A percentile compares a stretch with the other conserved stretches of the same genome.
phyloP scores from a whole-genome alignment of 1,284 basidiomycete species.

The Malassezia brasiliensis region DNA sequence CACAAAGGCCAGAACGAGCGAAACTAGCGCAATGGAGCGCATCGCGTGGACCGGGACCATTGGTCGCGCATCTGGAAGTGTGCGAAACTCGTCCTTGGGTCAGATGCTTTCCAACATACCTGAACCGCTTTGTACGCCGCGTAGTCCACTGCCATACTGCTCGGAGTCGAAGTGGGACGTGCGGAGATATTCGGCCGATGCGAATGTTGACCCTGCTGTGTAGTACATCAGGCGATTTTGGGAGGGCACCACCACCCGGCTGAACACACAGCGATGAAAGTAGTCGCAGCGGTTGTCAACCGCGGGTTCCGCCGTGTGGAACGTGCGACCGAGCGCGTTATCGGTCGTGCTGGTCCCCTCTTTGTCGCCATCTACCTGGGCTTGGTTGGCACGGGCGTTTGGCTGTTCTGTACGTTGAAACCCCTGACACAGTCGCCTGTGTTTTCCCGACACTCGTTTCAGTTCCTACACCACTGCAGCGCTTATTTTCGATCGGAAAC shows the following conservation, averaged over 20 bases:
- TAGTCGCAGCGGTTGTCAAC: conserved; percentile 8
- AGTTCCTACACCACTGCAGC: conserved; percentile 24
- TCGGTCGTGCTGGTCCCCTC: conserved; percentile 6
- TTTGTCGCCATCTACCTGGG: conserved; percentile 14
- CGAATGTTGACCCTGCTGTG: not conserved
- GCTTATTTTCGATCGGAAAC: conserved; percentile 26
- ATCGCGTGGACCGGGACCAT: conserved; percentile 28
- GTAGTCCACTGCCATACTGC: too few relatives aligned
- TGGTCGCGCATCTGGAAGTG: not conserved
- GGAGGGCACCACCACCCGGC: not conserved
- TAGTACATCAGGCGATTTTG: not conserved
- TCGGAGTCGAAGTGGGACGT: too few relatives aligned
- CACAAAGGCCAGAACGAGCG: conserved; percentile 27
- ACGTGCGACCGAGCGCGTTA: conserved; percentile 5
- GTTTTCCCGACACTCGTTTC: conserved; percentile 28
- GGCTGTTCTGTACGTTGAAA: conserved; percentile 13
- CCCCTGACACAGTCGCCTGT: conserved; percentile 20
- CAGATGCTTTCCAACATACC: not conserved
- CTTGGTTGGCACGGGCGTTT: conserved; percentile 13
- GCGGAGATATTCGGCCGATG: conserved; percentile 1
- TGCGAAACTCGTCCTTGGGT: not conserved
- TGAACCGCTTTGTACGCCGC: not conserved
- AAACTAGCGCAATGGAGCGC: conserved; percentile 27
- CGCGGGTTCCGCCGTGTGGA: conserved; percentile 9
- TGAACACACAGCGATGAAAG: not conserved